Evolutionary conservation across 495 filamentous ascomycete genomes (phyloP), one percentile per base, ranked within the genome.

Genomic region (Cercophora samala): DNA sequence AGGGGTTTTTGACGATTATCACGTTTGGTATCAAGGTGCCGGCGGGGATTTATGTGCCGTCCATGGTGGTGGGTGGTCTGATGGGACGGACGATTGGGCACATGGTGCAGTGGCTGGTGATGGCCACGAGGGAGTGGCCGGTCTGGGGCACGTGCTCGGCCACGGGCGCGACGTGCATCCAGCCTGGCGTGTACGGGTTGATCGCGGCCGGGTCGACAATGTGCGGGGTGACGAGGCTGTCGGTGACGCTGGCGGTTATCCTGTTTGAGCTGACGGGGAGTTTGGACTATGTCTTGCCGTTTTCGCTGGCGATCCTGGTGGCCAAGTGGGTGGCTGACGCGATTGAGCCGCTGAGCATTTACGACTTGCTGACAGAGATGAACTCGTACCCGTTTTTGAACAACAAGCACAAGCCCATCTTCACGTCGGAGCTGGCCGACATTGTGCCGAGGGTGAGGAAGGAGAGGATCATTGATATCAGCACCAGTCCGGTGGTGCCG

Each of bases 281-380:
- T 78, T 77, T 99, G 22, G 90, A 97, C 72, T 95, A 98, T 70
- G 95, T 99, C 25, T 83, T 99, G 0, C 95, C 95, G 0, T 99
- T 99, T 77, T 97, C 93, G 1, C 77, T 99, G 54, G 90, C 91
- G 8, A 90, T 99, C 22, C 85, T 97, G 17, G 93, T 97, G 42
- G 89, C 93, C 53, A 99, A 99, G 78, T 99, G 95, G 95, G 97
- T 94, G 0, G 95, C 95, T 0, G 95, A 98, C 76, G 94, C 94
- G 9, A 84, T 99, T 52, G 95, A 99, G 75, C 95, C 95, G 58
- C 84, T 92, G 52, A 96, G 91, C 76, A 98, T 99, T 66, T 99
- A 99, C 70, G 90, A 98, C 75, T 83, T 99, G 18, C 83, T 99
- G 26, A 97, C 93, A 0, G 92, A 96, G 70, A 92, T 99, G 89